Percentiles rank a stretch among this genome's conserved stretches.
Evolutionary conservation across 768 basidiomycete species (phyloP).

Genomic region (Phaeotremella fagi): DNA sequence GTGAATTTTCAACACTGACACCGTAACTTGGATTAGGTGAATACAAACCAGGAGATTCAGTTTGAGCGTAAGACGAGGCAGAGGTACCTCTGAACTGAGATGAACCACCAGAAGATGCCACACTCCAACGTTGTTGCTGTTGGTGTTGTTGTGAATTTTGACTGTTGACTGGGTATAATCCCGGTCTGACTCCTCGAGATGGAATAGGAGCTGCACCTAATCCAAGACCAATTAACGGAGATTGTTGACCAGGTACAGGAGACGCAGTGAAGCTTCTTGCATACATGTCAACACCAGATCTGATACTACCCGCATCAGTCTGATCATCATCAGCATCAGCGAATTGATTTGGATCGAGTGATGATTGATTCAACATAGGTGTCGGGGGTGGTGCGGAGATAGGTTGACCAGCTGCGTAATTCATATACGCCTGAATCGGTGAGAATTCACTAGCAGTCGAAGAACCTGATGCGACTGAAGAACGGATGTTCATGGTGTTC

Average conservation of each 20-base stretch:
- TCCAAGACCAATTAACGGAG: constrained; percentile 39
- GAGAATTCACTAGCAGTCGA: constrained; percentile 17
- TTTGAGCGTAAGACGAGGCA: constrained; percentile 25
- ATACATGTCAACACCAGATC: constrained; percentile 15
- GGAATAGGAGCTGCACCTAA: constrained; percentile 32
- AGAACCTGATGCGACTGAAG: constrained; percentile 47
- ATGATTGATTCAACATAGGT: constrained; percentile 9
- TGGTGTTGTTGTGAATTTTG: constrained; percentile 18
- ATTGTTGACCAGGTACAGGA: constrained; percentile 10
- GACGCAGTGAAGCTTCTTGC: constrained; percentile 8
- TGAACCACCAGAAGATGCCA: constrained; percentile 36
- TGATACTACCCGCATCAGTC: constrained; percentile 43
- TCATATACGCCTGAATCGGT: constrained; percentile 32
- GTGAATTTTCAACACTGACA: constrained; percentile 7
- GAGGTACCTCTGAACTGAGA: constrained; percentile 31
- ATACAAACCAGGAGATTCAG: constrained; percentile 19
- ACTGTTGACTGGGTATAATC: constrained; percentile 29
- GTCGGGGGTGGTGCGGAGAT: constrained; percentile 17
- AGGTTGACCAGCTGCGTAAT: constrained; percentile 22
- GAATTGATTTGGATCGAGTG: constrained; percentile 43
- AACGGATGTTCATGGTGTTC: constrained; percentile 63
- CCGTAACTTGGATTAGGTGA: constrained; percentile 14
- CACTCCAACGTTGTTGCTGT: constrained; percentile 37
- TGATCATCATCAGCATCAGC: constrained; percentile 51
- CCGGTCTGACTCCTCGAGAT: constrained; percentile 26